Percentiles rank a stretch among this genome's conserved stretches.
Conservation (phyloP, 805 yeast genomes). For the Candida ficus region DNA sequence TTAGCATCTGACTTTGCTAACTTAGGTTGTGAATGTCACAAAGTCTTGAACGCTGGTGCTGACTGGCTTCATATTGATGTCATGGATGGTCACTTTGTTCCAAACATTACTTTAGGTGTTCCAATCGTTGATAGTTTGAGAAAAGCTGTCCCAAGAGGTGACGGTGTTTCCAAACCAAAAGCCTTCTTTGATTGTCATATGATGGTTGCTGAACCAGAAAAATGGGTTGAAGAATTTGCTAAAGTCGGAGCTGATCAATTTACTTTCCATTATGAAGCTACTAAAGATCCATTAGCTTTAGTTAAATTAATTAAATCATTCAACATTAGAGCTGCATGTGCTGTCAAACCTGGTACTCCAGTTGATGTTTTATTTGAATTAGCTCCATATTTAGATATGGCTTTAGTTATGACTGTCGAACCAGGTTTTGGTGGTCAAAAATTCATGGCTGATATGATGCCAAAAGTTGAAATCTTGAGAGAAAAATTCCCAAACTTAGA, state of each 20-base stretch:
- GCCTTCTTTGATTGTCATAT: slow-evolving; percentile 91
- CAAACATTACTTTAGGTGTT: slow-evolving; percentile 91
- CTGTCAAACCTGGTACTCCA: slow-evolving; percentile 89
- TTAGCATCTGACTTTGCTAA: slow-evolving; percentile 89
- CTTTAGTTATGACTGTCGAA: slow-evolving; percentile 96
- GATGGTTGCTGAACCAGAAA: slow-evolving; percentile 93
- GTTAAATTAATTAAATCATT: slow-evolving; percentile 68
- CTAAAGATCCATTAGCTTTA: slow-evolving; percentile 68
- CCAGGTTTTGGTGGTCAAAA: slow-evolving; percentile 99
- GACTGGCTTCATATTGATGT: slow-evolving; percentile 98
- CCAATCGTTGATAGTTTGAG: slow-evolving; percentile 80
- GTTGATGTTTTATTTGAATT: slow-evolving; percentile 76
- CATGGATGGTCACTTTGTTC: slow-evolving; percentile 99
- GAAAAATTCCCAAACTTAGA: slow-evolving; percentile 68
- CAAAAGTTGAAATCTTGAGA: slow-evolving; percentile 80
- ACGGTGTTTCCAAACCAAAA: slow-evolving; percentile 38
- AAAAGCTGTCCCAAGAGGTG: slow-evolving; percentile 64
- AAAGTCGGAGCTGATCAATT: slow-evolving; percentile 94
- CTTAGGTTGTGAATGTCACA: slow-evolving; percentile 81
- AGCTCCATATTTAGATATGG: slow-evolving; percentile 82
- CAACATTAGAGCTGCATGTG: slow-evolving; percentile 93
- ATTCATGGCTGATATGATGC: slow-evolving; percentile 95
- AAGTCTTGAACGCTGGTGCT: slow-evolving; percentile 73
- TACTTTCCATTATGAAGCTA: slow-evolving; percentile 94
- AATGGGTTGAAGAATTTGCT: slow-evolving; percentile 91